Base-by-base conservation (phyloP, 768 basidiomycete species). In the Glaciozyma antarctica region DNA sequence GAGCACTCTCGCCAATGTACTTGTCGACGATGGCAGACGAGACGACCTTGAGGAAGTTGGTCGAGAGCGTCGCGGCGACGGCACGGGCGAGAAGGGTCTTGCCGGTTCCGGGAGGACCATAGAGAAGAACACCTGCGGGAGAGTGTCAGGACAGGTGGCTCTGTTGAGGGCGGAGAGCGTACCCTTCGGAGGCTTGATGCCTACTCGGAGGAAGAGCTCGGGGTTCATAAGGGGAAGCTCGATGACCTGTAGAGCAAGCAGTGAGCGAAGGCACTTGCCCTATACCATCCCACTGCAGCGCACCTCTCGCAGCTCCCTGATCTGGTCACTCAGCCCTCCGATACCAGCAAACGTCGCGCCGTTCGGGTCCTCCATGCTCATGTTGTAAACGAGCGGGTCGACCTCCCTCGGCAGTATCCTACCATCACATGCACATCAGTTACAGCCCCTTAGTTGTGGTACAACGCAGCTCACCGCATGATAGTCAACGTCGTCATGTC, bases 401-500 rank as follows among this genome's bases (percentile, higher is more conserved):
- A 99, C 90, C 76, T 99, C 95, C 68, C 95, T 84, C 6, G 95
- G 95, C 24, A 99, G 81, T 60, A 98, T 94, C 45, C 73, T 73
- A 24, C 2, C 0, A 19, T n/a, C 22, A n/a, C 58, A 45, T 16
- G 30, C 17, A 12, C 5, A n/a, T 26, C 12, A 22, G 22, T 16
- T 38, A 7, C 34, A 41, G 54, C 53, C 22, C 48, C n/a, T 24
- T 6, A 2, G 24, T 22, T 51, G 22, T 15, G n/a, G n/a, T 24
- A 30, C 45, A 55, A n/a, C 26, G 21, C 9, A 49, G 45, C 67
- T 38, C 30, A 71, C 65, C 95, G 88, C 92, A 99, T 98, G 75
- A 99, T 90, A 9, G 95, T 99, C 41, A 98, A 80, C 3, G 95
- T 98, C 5, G 95, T 99, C 95, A 99, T 98, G 77, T 99, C 95